Conservation (phyloP, 257 asterid species). For the Ligustrum vulgare region DNA sequence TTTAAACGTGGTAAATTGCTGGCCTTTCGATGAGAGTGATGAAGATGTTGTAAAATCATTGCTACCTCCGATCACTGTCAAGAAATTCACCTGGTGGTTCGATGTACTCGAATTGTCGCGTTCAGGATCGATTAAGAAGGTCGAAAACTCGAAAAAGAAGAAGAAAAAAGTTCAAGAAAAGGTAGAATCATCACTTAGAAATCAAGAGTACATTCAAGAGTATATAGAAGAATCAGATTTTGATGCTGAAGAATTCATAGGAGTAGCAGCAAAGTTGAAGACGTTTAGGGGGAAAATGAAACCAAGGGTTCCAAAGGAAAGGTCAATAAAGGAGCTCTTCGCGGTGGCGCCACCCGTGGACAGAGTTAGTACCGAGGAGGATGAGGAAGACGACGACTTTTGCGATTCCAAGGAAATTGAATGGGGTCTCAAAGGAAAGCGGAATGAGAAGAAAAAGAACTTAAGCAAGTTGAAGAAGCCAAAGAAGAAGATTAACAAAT, state of each 20-base stretch:
- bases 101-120: constrained; percentile 34
- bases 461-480: constrained; percentile 33
- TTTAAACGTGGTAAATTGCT: constrained; percentile 61
- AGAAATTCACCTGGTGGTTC: constrained; percentile 74
- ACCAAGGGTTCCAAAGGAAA: constrained; percentile 54
- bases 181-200: constrained; percentile 21
- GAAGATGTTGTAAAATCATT: constrained; percentile 36
- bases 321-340: constrained; percentile 72
- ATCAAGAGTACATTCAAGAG: constrained; percentile 18
- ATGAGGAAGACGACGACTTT: constrained; percentile 23
- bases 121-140: not conserved
- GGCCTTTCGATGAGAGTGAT: constrained; percentile 60
- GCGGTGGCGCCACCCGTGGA: constrained; percentile 65
- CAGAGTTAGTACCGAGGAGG: constrained; percentile 29
- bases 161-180: constrained; percentile 15
- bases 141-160: constrained; percentile 1
- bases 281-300: constrained; percentile 26
- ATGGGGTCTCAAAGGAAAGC: constrained; percentile 34
- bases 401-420: constrained; percentile 20
- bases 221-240: constrained; percentile 29
- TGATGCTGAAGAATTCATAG: constrained; percentile 24
- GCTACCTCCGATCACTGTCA: constrained; percentile 61
- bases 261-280: constrained; percentile 20
- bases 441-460: constrained; percentile 22
- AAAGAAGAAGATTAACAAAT: constrained; percentile 36